Percentiles rank a stretch among this genome's conserved stretches.
Conservation (phyloP, 2,329 filamentous ascomycete species). For the Phoma sp. region DNA sequence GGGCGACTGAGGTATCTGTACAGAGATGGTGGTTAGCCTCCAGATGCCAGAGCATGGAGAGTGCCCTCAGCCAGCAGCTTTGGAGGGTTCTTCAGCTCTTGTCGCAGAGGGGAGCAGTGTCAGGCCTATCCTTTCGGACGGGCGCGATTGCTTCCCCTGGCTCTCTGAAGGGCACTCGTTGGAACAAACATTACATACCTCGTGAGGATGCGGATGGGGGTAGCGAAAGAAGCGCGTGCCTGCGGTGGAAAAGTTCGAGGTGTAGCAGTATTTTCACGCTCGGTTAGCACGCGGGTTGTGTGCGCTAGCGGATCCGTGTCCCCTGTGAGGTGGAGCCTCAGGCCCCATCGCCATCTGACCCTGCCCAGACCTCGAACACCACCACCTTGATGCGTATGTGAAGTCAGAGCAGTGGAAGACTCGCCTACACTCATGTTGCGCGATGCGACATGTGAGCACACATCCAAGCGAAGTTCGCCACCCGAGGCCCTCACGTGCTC, state of each 20-base stretch:
- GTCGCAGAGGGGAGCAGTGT: conserved; percentile 56
- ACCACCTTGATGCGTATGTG: not conserved
- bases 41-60: conserved; percentile 70
- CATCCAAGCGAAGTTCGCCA: not conserved
- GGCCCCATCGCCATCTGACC: conserved; percentile 12
- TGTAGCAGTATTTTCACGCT: conserved; percentile 25
- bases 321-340: conserved; percentile 7
- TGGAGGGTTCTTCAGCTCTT: conserved; percentile 72
- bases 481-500: conserved; percentile 29
- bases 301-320: conserved; percentile 12
- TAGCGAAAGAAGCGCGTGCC: conserved; percentile 26
- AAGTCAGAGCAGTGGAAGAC: not conserved
- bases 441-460: not conserved
- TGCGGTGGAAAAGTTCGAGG: conserved; percentile 33
- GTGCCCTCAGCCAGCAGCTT: conserved; percentile 63
- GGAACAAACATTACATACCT: conserved; percentile 44
- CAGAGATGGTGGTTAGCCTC: conserved; percentile 60
- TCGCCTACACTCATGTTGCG: not conserved
- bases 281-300: conserved; percentile 21
- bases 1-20: conserved; percentile 66
- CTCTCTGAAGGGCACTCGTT: conserved; percentile 59
- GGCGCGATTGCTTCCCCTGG: conserved; percentile 54
- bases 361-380: conserved; percentile 3
- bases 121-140: conserved; percentile 40
- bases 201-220: conserved; percentile 35